Base-by-base conservation (phyloP, 2,329 filamentous ascomycete species). In the Fusarium avenaceum region DNA sequence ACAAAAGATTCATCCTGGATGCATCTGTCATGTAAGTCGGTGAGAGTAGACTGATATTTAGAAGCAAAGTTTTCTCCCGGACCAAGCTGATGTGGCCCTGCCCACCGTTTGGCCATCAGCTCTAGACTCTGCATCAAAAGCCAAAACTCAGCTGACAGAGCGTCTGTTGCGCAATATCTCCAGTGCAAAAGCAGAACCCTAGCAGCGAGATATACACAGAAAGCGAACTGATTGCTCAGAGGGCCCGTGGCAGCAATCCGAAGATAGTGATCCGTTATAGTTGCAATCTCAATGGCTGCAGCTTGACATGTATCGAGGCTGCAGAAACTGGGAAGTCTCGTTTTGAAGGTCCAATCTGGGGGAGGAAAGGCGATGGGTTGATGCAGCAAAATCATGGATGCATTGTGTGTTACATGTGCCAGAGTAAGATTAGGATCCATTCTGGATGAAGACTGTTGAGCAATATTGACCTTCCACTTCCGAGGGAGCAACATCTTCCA, bases 381-480 rank as follows among this genome's bases (percentile, higher is more conserved):
- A 56, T 85, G 83, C 0, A 85, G 75, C 0, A 85, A 74, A 22
- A 85, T 83, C 73, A 83, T 83, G 1, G 82, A 82, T 0, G 81
- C 79, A 60, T 85, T 84, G 54, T 85, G 83, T 0, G 81, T 85
- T 10, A 83, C 75, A 47, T 85, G 82, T 0, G 83, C 82, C 3
- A 84, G 69, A 0, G 83, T 84, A 15, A 85, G 73, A 50, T 85
- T 85, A 0, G 83, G 83, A 52, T 85, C 83, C 59, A 70, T 60
- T 78, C 38, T 24, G 3, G 24, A 24, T 82, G 26, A 68, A 61
- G 6, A 72, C 46, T 4, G 67, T 61, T 11, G 65, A 7, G 71
- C 71, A 30, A 75, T 72, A 9, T 75, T 73, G 10, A 75, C 75
- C 22, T 79, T 79, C 80, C 81, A 60, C 30, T 60, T 60, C 11